Base-by-base conservation (phyloP, 1,284 basidiomycete species). In the Thelephora terrestris region DNA sequence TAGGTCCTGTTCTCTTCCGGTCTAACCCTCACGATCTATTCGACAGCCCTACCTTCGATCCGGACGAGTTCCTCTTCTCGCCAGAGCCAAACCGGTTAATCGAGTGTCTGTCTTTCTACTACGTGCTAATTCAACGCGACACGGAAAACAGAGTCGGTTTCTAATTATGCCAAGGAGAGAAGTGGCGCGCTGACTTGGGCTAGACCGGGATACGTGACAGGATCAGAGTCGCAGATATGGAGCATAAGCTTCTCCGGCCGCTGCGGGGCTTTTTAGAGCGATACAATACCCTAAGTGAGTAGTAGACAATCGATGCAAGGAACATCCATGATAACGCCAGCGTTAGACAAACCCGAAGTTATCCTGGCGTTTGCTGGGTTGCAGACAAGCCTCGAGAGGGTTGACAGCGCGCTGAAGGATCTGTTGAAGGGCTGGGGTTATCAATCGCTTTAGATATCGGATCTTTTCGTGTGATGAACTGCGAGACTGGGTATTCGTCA, bases 191-290 rank as follows among this genome's bases (percentile, higher is more conserved):
- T 36, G 16, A 23, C 3, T 27, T 25, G 37, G n/a, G 45, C 12
- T 50, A 81, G 79, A 79, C 76, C 2, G 75, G 75, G 0, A 66
- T 80, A 27, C 66, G 73, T 10, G 71, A 77, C 52, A 49, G 50
- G 21, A 68, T 71, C 52, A 55, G 57, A 17, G 45, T 67, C 5
- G 50, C 45, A 24, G 59, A 55, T 21, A 52, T 68, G n/a, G 55
- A 64, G 23, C 52, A 46, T 5, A 54, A 58, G 1, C 50, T 71
- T 17, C 47, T 71, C 20, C 23, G 27, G 0, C 67, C 67, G 2
- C 50, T 71, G 40, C 54, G 61, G 18, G 27, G 47, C 6, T 50
- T 55, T 5, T 32, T 71, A 23, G 25, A 43, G 14, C 46, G 37
- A 36, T 46, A 14, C 17, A 46, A 3, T 35, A 47, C 16, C 45